These are phyloP conservation scores for Podaxis sp. DNA, from an alignment of 768 basidiomycete genomes.

Conservation along the genomic window DNA sequence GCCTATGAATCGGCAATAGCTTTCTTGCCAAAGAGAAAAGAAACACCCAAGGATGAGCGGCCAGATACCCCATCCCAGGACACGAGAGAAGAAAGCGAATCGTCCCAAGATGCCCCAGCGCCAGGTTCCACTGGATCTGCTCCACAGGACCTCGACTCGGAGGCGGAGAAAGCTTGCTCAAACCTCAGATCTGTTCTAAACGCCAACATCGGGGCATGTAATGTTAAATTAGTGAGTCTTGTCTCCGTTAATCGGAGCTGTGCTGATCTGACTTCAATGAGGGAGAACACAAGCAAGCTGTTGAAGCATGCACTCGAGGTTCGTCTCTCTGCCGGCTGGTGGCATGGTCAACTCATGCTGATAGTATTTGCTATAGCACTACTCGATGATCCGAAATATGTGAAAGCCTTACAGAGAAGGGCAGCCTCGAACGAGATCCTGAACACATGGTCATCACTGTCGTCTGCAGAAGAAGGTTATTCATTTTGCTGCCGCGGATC, in stretches of 20 bases:
- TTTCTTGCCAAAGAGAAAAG: conserved; percentile 53
- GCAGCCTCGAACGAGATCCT: conserved; percentile 82
- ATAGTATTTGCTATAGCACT: conserved; percentile 52
- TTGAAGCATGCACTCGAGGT: conserved; percentile 81
- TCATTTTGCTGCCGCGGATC: no score
- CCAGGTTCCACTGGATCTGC: background rate
- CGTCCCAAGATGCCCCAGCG: conserved; percentile 18
- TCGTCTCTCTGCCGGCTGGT: conserved; percentile 8
- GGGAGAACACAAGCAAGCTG: conserved; percentile 79
- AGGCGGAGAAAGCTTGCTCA: conserved; percentile 26
- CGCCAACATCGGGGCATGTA: conserved; percentile 89
- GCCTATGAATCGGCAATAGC: conserved; percentile 71
- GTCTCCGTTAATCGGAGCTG: conserved; percentile 1
- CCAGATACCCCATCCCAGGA: conserved; percentile 1
- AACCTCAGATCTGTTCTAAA: conserved; percentile 62
- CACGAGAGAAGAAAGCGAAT: conserved; percentile 21
- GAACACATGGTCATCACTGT: conserved; percentile 80
- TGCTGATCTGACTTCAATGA: conserved; percentile 27
- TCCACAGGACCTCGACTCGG: conserved; percentile 15
- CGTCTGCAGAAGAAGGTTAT: conserved; percentile 81
- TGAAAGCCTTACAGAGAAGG: conserved; percentile 89
- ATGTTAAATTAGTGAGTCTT: conserved; percentile 68
- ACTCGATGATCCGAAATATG: conserved; percentile 79
- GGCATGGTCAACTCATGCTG: background rate
- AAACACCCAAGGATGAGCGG: conserved; percentile 13